A percentile compares a stretch with the other conserved stretches of the same genome.
Conservation (phyloP, 192 early-diverging fungal genomes). For the Coemansia sp. region DNA sequence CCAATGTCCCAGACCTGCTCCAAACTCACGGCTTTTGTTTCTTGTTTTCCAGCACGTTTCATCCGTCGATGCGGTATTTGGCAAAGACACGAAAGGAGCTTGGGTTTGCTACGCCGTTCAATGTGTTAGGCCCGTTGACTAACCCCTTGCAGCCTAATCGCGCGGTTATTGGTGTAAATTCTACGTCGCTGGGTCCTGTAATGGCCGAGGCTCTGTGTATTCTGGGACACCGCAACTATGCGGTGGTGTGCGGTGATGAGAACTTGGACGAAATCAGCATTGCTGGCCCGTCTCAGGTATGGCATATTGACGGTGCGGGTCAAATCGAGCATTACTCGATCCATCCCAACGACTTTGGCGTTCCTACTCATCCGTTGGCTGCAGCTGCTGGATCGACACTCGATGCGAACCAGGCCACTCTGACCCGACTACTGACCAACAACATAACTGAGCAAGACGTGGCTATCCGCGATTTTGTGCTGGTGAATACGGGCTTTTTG, state of each 20-base stretch:
- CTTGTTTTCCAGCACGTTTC: conserved; percentile 87
- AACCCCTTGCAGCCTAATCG: conserved; percentile 84
- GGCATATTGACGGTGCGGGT: conserved; percentile 69
- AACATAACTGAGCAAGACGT: conserved; percentile 57
- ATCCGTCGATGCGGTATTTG: conserved; percentile 85
- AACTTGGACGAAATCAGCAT: conserved; percentile 92
- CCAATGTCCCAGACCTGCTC: conserved; percentile 65
- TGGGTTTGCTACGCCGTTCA: conserved; percentile 92
- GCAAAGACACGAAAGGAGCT: conserved; percentile 77
- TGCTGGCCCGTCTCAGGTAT: conserved; percentile 84
- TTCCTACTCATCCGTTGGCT: conserved; percentile 69
- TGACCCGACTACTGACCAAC: conserved; percentile 69
- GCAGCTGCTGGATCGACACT: conserved; percentile 67
- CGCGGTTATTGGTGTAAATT: conserved; percentile 87
- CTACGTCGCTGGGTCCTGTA: conserved; percentile 69
- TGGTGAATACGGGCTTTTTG: conserved; percentile 86
- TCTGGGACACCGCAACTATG: conserved; percentile 75
- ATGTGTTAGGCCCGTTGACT: conserved; percentile 86
- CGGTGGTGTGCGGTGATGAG: conserved; percentile 90
- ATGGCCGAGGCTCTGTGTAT: conserved; percentile 83
- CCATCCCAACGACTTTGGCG: conserved; percentile 85
- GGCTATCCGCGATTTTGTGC: conserved; percentile 86
- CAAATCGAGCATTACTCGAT: conserved; percentile 65
- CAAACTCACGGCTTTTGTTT: conserved; percentile 78
- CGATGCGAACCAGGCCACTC: conserved; percentile 73